Evolutionary conservation across 2,329 filamentous ascomycete genomes (phyloP).

Genomic region (Aspergillus jensenii): DNA sequence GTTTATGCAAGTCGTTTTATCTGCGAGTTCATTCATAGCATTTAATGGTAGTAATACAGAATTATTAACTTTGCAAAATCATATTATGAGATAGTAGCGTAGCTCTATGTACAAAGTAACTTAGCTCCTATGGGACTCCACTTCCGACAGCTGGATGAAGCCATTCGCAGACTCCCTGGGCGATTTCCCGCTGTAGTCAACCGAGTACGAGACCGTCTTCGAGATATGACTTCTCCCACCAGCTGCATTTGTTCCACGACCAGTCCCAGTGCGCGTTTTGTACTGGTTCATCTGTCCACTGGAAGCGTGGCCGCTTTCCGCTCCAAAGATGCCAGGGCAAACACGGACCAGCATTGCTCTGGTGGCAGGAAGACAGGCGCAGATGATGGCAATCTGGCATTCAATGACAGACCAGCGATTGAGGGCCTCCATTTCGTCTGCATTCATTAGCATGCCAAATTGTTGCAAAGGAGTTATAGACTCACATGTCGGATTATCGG

Average conservation of each 20-base stretch:
- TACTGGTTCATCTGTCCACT: background rate
- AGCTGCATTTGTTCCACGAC: background rate
- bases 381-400: conserved; percentile 26
- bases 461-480: background rate
- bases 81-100: no score
- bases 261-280: background rate
- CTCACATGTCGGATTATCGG: background rate
- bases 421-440: conserved; percentile 23
- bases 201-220: conserved; percentile 25
- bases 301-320: background rate
- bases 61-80: no score
- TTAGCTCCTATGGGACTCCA: background rate
- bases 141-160: conserved; percentile 15
- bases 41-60: no score
- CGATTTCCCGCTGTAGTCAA: conserved; percentile 20
- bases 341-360: conserved; percentile 22
- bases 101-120: no score
- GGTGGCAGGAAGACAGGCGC: conserved; percentile 26
- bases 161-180: conserved; percentile 12
- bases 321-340: conserved; percentile 19
- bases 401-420: conserved; percentile 31
- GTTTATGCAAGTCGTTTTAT: no score
- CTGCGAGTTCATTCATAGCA: no score
- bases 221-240: background rate
- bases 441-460: background rate